phyloP scores from a whole-genome alignment of 2,329 filamentous ascomycete species.

The Colletotrichum sublineola region DNA sequence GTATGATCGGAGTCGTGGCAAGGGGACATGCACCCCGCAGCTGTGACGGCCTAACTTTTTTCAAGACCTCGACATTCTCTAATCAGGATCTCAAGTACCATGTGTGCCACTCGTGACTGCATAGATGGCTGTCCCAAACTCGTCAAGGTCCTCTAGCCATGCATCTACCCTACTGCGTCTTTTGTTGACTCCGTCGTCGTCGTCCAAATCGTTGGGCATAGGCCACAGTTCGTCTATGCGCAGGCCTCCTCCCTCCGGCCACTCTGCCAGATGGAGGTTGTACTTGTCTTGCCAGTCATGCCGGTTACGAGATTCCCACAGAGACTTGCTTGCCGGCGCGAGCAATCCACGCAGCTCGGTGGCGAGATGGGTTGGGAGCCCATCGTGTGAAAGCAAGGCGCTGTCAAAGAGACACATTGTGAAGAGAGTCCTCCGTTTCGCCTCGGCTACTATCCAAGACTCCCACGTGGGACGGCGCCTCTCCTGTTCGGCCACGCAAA shows the following conservation, averaged over 20 bases:
- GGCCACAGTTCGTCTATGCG: constrained; percentile 67
- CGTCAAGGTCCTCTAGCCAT: constrained; percentile 66
- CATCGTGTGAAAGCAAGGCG: constrained; percentile 58
- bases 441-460: constrained; percentile 65
- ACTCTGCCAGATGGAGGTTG: constrained; percentile 57
- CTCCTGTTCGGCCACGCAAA: constrained; percentile 57
- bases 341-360: constrained; percentile 61
- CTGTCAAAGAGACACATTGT: constrained; percentile 68
- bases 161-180: constrained; percentile 57
- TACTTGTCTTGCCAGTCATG: constrained; percentile 59
- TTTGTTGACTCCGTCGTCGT: constrained; percentile 46
- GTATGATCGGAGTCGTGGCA: not conserved
- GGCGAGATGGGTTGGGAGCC: constrained; percentile 61
- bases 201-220: constrained; percentile 49
- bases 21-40: not conserved
- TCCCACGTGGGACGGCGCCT: constrained; percentile 62
- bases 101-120: constrained; percentile 62
- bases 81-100: constrained; percentile 40
- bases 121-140: constrained; percentile 67
- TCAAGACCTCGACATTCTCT: not conserved
- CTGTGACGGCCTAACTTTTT: not conserved
- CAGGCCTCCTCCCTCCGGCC: constrained; percentile 55
- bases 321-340: constrained; percentile 54
- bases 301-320: constrained; percentile 59
- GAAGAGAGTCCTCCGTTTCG: constrained; percentile 65